Conservation (phyloP, 1,139 yeast genomes). For the Magnusiomyces paraingens region DNA sequence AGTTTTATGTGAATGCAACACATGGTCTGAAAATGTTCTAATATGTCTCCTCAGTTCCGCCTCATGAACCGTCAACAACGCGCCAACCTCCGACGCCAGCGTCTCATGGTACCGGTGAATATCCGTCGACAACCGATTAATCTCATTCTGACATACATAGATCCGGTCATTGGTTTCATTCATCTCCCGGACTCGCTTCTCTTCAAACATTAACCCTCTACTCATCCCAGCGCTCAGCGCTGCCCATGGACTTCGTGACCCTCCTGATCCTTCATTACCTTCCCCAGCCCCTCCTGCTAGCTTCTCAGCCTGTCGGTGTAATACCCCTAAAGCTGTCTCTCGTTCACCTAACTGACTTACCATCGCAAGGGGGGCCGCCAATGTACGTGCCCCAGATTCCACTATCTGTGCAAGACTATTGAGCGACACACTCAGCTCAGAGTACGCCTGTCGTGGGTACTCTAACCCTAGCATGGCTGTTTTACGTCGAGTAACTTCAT, state of each 20-base stretch:
- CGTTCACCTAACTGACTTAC: slow-evolving; percentile 15
- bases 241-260: slow-evolving; percentile 15
- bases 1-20: slow-evolving; percentile 30
- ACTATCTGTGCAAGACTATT: background rate
- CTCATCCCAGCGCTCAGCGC: slow-evolving; percentile 22
- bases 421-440: too few relatives aligned
- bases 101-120: slow-evolving; percentile 32
- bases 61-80: slow-evolving; percentile 32
- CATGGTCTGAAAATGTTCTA: slow-evolving; percentile 25
- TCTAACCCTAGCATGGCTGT: too few relatives aligned
- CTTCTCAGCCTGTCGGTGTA: background rate
- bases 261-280: too few relatives aligned
- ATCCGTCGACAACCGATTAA: slow-evolving; percentile 29
- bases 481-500: too few relatives aligned
- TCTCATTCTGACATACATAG: slow-evolving; percentile 26
- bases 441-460: too few relatives aligned
- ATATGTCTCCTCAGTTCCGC: slow-evolving; percentile 30
- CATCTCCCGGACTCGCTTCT: slow-evolving; percentile 32
- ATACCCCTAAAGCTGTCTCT: background rate
- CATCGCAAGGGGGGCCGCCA: slow-evolving; percentile 23
- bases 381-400: slow-evolving; percentile 14
- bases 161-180: slow-evolving; percentile 28
- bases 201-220: slow-evolving; percentile 31
- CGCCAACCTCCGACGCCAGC: slow-evolving; percentile 37
- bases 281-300: too few relatives aligned